phyloP scores from a whole-genome alignment of 805 yeast species.

The Schizosaccharomyces japonicus region DNA sequence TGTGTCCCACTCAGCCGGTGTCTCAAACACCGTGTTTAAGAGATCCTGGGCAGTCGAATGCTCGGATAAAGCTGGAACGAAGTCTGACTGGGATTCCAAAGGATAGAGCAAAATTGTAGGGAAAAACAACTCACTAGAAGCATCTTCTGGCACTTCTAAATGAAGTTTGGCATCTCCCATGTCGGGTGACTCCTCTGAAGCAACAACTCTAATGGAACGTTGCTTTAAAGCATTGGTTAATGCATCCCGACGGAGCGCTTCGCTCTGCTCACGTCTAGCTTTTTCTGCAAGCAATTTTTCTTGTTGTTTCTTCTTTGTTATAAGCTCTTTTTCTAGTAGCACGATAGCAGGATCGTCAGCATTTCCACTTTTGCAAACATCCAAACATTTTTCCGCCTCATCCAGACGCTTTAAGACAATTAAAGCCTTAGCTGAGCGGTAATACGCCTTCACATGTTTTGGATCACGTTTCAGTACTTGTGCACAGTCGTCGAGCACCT shows the following conservation, averaged over 20 bases:
- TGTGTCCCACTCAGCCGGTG: constrained; percentile 2
- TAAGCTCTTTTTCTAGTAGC: background rate
- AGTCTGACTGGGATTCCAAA: background rate
- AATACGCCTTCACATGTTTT: constrained; percentile 59
- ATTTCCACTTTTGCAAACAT: background rate
- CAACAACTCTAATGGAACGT: background rate
- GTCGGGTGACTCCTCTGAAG: constrained; percentile 3
- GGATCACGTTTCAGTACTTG: constrained; percentile 42
- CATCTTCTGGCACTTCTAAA: background rate
- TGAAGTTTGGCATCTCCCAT: constrained; percentile 1
- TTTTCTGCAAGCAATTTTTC: constrained; percentile 1
- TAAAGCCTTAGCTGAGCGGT: constrained; percentile 63
- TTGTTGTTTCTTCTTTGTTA: background rate
- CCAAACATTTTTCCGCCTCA: background rate
- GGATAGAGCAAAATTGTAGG: constrained; percentile 5
- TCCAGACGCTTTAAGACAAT: constrained; percentile 21
- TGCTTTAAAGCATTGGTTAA: background rate
- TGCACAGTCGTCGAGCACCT: constrained; percentile 68
- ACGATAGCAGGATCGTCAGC: background rate
- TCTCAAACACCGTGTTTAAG: background rate
- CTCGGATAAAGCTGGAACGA: constrained; percentile 1
- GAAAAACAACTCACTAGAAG: background rate
- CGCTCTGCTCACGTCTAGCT: background rate
- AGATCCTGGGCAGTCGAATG: background rate
- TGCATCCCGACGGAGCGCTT: background rate